Evolutionary conservation across 768 basidiomycete genomes (phyloP).

Genomic region (Agrocybe pediades): DNA sequence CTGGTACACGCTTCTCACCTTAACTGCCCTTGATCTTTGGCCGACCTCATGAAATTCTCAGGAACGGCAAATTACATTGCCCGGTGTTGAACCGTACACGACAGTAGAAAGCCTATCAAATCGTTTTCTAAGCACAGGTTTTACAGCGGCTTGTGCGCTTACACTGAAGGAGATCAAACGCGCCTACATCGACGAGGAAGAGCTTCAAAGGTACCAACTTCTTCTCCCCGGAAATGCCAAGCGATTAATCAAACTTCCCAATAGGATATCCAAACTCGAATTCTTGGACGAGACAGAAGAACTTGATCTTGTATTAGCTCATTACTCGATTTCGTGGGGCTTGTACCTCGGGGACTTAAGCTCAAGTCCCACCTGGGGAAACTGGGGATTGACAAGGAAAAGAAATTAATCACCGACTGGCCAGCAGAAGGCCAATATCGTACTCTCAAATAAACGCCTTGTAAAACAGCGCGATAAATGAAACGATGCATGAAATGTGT

Average conservation of each 20-base stretch:
- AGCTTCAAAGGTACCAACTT: conserved; percentile 59
- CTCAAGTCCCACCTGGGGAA: conserved; percentile 26
- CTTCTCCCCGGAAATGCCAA: neutral
- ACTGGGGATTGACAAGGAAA: conserved; percentile 37
- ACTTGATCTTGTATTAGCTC: conserved; percentile 83
- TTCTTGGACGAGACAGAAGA: conserved; percentile 95
- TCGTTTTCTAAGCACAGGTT: conserved; percentile 63
- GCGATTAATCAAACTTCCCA: neutral
- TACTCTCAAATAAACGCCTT: neutral
- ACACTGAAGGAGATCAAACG: conserved; percentile 72
- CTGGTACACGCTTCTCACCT: conserved; percentile 45
- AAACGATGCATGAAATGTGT: neutral
- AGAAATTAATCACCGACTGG: neutral
- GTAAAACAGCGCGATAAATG: neutral
- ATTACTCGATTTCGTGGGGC: conserved; percentile 90
- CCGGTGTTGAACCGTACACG: conserved; percentile 67
- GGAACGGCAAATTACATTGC: conserved; percentile 77
- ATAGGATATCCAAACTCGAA: conserved; percentile 78
- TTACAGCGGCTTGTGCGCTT: conserved; percentile 53
- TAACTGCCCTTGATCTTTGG: neutral
- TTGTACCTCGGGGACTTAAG: conserved; percentile 22
- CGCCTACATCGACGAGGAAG: conserved; percentile 44
- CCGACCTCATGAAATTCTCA: conserved; percentile 4
- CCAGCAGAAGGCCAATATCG: neutral
- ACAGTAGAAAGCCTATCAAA: conserved; percentile 54